Conservation (phyloP, 2,329 filamentous ascomycete species). For the Ceratocystis ficicola region DNA sequence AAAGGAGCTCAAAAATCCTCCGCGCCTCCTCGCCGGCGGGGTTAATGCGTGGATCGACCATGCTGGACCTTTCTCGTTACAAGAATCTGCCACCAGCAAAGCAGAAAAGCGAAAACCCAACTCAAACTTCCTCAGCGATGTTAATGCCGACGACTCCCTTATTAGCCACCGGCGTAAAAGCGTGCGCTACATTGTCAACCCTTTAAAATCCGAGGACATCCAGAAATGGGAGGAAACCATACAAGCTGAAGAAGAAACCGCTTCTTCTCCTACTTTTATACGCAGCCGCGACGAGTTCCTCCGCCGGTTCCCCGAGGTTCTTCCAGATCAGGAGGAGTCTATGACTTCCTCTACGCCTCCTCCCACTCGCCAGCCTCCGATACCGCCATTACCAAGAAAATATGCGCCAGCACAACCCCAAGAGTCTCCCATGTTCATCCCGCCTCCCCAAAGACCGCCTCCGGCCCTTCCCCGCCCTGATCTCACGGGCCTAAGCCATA, state of each 20-base stretch:
- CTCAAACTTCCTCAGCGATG: constrained; percentile 12
- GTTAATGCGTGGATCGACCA: constrained; percentile 76
- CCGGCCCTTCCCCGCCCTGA: constrained; percentile 68
- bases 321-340: constrained; percentile 44
- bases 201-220: constrained; percentile 70
- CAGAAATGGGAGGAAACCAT: constrained; percentile 68
- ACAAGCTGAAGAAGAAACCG: constrained; percentile 47
- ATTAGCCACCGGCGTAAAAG: constrained; percentile 27
- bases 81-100: constrained; percentile 30
- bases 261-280: constrained; percentile 44
- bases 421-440: constrained; percentile 18
- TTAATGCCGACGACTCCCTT: not conserved
- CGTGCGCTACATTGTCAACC: constrained; percentile 44
- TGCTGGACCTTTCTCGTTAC: constrained; percentile 56
- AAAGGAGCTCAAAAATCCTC: constrained; percentile 57
- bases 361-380: not conserved
- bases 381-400: constrained; percentile 1
- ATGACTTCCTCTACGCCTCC: constrained; percentile 38
- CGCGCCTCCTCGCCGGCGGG: constrained; percentile 70
- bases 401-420: not conserved
- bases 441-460: constrained; percentile 29
- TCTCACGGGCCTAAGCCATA: constrained; percentile 18
- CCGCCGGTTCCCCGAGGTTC: constrained; percentile 63
- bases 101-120: constrained; percentile 21
- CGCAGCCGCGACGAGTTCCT: constrained; percentile 74